A percentile compares a stretch with the other conserved stretches of the same genome.
phyloP scores from a whole-genome alignment of 129 eudicot species.

The Scalesia atractyloides region DNA sequence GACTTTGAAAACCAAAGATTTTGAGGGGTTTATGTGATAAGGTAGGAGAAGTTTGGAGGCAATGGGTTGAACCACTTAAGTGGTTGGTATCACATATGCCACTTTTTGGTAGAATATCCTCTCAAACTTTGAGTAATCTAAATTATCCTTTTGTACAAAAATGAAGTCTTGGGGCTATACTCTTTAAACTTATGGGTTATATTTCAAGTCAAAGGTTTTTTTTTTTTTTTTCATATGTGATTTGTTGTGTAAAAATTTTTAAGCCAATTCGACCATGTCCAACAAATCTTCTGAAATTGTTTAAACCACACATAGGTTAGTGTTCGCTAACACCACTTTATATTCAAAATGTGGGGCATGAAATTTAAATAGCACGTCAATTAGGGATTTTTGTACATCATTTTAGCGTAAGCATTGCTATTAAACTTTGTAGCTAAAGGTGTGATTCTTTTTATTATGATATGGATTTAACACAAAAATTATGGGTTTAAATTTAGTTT shows the following conservation, averaged over 20 bases:
- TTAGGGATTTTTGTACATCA: background rate
- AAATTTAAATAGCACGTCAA: background rate
- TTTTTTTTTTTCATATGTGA: background rate
- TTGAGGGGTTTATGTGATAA: slow-evolving; percentile 33
- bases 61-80: slow-evolving; percentile 46
- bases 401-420: background rate
- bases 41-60: slow-evolving; percentile 35
- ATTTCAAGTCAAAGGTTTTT: slow-evolving; percentile 10
- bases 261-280: background rate
- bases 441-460: background rate
- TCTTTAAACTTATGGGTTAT: slow-evolving; percentile 23
- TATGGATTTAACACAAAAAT: background rate
- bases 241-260: background rate
- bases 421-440: background rate
- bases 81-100: slow-evolving; percentile 40
- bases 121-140: slow-evolving; percentile 34
- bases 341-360: background rate
- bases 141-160: slow-evolving; percentile 35
- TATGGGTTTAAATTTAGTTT: background rate
- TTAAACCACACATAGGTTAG: background rate
- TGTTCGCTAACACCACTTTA: background rate
- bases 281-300: background rate
- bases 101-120: slow-evolving; percentile 45
- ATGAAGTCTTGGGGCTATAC: slow-evolving; percentile 26
- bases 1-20: slow-evolving; percentile 39